phyloP scores from a whole-genome alignment of 768 basidiomycete species.

The Agaricus blazei region DNA sequence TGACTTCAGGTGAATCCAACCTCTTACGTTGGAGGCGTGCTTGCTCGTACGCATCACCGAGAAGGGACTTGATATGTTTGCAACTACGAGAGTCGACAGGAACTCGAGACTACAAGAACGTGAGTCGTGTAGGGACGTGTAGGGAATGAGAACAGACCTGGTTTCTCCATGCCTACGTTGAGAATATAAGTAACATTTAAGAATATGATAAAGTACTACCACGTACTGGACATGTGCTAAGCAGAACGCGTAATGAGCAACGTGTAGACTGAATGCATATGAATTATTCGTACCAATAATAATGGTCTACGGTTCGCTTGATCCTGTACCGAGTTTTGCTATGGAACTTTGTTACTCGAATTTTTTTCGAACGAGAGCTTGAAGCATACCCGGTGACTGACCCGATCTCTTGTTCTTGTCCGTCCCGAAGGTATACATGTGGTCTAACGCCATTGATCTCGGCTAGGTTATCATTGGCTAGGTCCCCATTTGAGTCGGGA shows the following conservation, averaged over 20 bases:
- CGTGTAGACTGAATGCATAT: background rate
- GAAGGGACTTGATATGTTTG: constrained; percentile 35
- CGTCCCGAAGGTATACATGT: constrained; percentile 39
- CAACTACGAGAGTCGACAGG: constrained; percentile 39
- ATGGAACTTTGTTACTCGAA: background rate
- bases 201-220: background rate
- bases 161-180: constrained; percentile 26
- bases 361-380: background rate
- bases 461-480: background rate
- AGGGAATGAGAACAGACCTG: background rate
- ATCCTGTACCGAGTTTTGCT: constrained; percentile 33
- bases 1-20: background rate
- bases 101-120: background rate
- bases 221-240: constrained; percentile 30
- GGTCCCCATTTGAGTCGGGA: background rate
- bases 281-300: constrained; percentile 27
- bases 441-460: constrained; percentile 47
- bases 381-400: constrained; percentile 31
- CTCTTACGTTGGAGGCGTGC: background rate
- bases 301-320: constrained; percentile 35
- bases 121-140: background rate
- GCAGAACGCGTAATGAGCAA: background rate
- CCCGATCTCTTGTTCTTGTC: constrained; percentile 41
- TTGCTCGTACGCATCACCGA: constrained; percentile 37
- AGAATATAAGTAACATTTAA: background rate